phyloP scores from a whole-genome alignment of 164 flowering plant species.

The Vitis rupestris region DNA sequence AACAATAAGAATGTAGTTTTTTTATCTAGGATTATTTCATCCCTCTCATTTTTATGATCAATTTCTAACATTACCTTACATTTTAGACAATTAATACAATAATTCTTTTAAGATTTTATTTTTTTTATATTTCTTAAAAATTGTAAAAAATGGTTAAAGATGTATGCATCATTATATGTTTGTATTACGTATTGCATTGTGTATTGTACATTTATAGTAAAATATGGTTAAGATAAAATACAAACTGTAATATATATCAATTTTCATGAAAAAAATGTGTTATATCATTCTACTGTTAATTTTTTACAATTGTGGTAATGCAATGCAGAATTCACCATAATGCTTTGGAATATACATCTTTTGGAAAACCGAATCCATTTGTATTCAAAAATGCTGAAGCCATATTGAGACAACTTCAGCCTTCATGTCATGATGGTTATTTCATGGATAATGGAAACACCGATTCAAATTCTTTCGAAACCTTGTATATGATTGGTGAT shows the following conservation, averaged over 20 bases:
- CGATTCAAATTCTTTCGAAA: constrained; percentile 41
- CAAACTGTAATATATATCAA: background rate
- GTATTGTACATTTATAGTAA: too few relatives aligned
- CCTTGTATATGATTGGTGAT: constrained; percentile 90
- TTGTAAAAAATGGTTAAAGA: too few relatives aligned
- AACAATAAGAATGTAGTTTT: too few relatives aligned
- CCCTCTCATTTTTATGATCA: too few relatives aligned
- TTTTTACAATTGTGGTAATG: background rate
- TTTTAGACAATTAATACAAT: too few relatives aligned
- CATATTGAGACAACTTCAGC: constrained; percentile 40
- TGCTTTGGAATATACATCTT: constrained; percentile 59
- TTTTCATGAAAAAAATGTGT: background rate
- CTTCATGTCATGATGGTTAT: constrained; percentile 3
- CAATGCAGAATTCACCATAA: constrained; percentile 59
- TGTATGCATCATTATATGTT: too few relatives aligned
- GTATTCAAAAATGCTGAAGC: constrained; percentile 80
- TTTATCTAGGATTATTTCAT: too few relatives aligned
- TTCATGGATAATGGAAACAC: constrained; percentile 10
- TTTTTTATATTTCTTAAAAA: too few relatives aligned
- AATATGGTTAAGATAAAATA: background rate
- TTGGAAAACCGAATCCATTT: constrained; percentile 83
- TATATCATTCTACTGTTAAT: background rate
- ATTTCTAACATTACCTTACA: too few relatives aligned
- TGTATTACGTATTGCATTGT: too few relatives aligned
- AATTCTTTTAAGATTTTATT: too few relatives aligned